Percentiles rank a stretch among this genome's conserved stretches.
Conservation (phyloP, 2,329 filamentous ascomycete species). For the Gnomoniopsis smithogilvyi region DNA sequence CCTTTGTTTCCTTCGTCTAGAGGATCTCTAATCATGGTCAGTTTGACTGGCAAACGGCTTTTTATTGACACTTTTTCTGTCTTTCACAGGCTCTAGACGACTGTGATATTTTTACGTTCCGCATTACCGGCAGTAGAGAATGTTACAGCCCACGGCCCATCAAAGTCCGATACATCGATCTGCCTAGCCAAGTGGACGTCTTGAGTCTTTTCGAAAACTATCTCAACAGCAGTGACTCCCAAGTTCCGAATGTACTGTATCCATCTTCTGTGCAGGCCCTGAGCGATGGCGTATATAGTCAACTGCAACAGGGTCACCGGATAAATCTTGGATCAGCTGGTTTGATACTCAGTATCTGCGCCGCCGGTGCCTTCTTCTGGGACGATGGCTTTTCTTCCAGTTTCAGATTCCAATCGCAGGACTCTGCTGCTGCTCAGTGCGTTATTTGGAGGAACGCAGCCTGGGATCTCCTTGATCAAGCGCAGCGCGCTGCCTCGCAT, state of each 20-base stretch:
- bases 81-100: conserved; percentile 1
- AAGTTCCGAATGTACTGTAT: conserved; percentile 18
- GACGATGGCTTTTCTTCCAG: background rate
- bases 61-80: background rate
- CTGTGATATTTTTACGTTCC: conserved; percentile 9
- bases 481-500: conserved; percentile 24
- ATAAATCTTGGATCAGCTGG: conserved; percentile 22
- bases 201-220: conserved; percentile 27
- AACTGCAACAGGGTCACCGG: conserved; percentile 12
- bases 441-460: conserved; percentile 31
- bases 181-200: conserved; percentile 20
- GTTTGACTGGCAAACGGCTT: too few relatives aligned
- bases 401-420: conserved; percentile 18
- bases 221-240: conserved; percentile 22
- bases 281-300: conserved; percentile 21
- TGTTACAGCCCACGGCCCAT: background rate
- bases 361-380: conserved; percentile 29
- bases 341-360: conserved; percentile 26
- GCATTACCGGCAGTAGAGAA: background rate
- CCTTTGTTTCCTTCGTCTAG: too few relatives aligned
- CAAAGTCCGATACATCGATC: conserved; percentile 1
- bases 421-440: conserved; percentile 18
- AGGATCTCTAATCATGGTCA: too few relatives aligned
- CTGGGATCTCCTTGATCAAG: conserved; percentile 33
- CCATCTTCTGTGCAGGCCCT: conserved; percentile 20